Percentiles rank a stretch among this genome's conserved stretches.
Conservation (phyloP, 495 filamentous ascomycete genomes). For the Neurospora sp. region DNA sequence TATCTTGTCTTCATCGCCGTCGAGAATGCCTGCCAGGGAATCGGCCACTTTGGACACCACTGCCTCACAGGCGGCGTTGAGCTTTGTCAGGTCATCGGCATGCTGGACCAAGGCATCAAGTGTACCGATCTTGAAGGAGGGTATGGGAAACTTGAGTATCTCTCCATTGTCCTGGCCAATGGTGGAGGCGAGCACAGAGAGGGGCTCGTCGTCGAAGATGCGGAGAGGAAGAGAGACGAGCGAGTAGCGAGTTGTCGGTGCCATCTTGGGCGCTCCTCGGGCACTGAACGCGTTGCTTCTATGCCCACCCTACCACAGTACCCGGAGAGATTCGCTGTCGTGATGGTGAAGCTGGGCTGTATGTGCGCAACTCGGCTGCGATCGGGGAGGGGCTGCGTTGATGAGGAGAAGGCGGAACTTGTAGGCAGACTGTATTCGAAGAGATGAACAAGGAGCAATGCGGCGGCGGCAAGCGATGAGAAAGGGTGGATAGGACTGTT, state of each 20-base stretch:
- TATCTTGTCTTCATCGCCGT: constrained; percentile 72
- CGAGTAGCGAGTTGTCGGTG: constrained; percentile 26
- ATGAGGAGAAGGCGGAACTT: background rate
- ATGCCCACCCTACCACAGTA: background rate
- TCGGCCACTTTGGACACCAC: constrained; percentile 86
- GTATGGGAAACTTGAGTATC: constrained; percentile 69
- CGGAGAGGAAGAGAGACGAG: constrained; percentile 39
- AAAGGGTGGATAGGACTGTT: background rate
- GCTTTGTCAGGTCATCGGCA: constrained; percentile 88
- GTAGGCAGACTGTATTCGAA: background rate
- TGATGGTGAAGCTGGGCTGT: background rate
- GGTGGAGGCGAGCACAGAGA: constrained; percentile 58
- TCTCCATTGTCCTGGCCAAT: constrained; percentile 66
- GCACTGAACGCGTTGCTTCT: background rate
- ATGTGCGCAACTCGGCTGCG: background rate
- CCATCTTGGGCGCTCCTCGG: background rate
- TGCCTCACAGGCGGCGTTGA: constrained; percentile 65
- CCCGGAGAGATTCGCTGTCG: background rate
- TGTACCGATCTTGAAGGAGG: constrained; percentile 94
- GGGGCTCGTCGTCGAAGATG: constrained; percentile 61
- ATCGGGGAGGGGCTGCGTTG: background rate
- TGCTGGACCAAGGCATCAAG: constrained; percentile 94
- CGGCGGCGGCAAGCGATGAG: background rate
- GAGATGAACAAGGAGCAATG: background rate
- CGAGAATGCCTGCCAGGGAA: constrained; percentile 66